A percentile compares a stretch with the other conserved stretches of the same genome.
These are phyloP conservation scores for Xylaria intraflava DNA, from an alignment of 495 filamentous ascomycete genomes.

Conservation along the genomic window DNA sequence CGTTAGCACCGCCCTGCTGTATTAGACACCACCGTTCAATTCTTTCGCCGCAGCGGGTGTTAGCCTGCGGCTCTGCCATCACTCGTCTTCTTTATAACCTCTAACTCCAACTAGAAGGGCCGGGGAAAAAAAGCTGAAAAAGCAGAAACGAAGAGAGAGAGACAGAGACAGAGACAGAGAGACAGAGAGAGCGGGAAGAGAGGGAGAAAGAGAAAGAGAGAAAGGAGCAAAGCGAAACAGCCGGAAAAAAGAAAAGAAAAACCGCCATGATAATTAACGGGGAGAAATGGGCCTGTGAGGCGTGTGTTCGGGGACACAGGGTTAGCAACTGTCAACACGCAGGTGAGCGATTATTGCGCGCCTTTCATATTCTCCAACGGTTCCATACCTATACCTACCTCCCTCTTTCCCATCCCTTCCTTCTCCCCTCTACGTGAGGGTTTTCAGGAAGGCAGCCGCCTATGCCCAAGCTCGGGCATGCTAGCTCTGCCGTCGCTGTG, in stretches of 20 bases:
- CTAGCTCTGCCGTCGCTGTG: not conserved
- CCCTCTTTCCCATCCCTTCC: not conserved
- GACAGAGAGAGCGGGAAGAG: not conserved
- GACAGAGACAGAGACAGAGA: not conserved
- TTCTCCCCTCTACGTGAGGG: too few species aligned
- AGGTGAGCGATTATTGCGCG: slow-evolving; percentile 45
- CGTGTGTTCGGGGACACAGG: slow-evolving; percentile 87
- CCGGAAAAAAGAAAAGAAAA: not conserved
- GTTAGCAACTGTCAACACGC: slow-evolving; percentile 91
- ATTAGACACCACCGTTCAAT: not conserved
- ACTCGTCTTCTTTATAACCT: not conserved
- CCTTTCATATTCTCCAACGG: slow-evolving; percentile 11
- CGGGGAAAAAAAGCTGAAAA: not conserved
- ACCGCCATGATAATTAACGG: slow-evolving; percentile 71
- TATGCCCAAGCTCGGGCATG: not conserved
- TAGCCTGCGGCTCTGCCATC: not conserved
- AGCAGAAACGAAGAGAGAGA: not conserved
- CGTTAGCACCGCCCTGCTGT: not conserved
- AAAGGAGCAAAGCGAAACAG: not conserved
- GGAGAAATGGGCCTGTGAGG: slow-evolving; percentile 89
- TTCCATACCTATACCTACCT: slow-evolving; percentile 10
- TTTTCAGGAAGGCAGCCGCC: not conserved
- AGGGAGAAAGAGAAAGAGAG: not conserved
- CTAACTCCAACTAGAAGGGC: not conserved
- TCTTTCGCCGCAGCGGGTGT: not conserved